Evolutionary conservation across 768 basidiomycete genomes (phyloP).

Genomic region (Russula emetica): DNA sequence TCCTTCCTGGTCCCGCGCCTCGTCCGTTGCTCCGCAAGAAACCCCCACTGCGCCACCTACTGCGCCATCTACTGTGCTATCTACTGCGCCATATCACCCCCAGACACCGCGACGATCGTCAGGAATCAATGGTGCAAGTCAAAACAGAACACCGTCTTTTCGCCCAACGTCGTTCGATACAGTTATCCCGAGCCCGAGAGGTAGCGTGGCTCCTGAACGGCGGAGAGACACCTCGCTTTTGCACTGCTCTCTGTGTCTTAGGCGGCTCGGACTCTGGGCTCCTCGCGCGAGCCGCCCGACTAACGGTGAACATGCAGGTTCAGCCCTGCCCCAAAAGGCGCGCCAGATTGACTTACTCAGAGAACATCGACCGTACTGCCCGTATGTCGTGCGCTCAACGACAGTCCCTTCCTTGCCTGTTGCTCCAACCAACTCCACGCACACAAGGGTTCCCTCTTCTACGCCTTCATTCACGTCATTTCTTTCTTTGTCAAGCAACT

Average conservation of each 20-base stretch:
- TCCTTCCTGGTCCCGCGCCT: constrained; percentile 30
- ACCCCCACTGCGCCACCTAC: constrained; percentile 24
- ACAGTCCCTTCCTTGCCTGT: constrained; percentile 52
- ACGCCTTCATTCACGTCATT: constrained; percentile 33
- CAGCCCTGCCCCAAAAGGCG: constrained; percentile 29
- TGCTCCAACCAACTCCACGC: constrained; percentile 16
- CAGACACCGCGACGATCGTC: constrained; percentile 27
- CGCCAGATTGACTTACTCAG: constrained; percentile 69
- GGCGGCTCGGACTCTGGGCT: constrained; percentile 28
- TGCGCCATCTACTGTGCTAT: constrained; percentile 32
- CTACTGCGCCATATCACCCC: constrained; percentile 31
- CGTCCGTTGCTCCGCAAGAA: constrained; percentile 19
- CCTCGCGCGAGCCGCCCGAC: constrained; percentile 21
- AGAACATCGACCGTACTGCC: constrained; percentile 83
- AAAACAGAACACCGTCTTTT: constrained; percentile 23
- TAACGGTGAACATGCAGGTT: constrained; percentile 7
- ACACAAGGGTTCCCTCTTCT: constrained; percentile 18
- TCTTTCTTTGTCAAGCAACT: constrained; percentile 30
- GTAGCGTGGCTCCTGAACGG: constrained; percentile 25
- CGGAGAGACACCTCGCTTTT: constrained; percentile 29
- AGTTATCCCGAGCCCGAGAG: constrained; percentile 22
- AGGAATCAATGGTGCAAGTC: constrained; percentile 10
- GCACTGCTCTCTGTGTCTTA: constrained; percentile 26
- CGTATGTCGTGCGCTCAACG: constrained; percentile 73
- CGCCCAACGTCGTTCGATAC: constrained; percentile 14